These are phyloP conservation scores for Trichoderma asperellum DNA, from an alignment of 2,329 filamentous ascomycete species.

Conservation along the genomic window DNA sequence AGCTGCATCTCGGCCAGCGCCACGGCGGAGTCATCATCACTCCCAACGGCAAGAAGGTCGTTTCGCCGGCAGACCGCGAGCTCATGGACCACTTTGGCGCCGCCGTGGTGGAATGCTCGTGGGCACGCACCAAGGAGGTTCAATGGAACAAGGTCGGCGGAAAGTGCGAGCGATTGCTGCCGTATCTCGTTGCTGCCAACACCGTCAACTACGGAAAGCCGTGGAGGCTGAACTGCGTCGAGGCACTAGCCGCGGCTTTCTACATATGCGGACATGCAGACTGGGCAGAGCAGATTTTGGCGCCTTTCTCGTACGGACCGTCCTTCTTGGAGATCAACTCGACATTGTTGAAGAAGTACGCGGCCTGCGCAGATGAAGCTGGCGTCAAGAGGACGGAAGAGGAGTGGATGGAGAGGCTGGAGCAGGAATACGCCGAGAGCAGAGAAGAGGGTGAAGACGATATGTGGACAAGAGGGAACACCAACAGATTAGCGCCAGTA, in stretches of 20 bases:
- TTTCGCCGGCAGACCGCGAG: constrained; percentile 81
- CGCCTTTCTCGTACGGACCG: constrained; percentile 84
- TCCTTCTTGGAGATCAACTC: constrained; percentile 91
- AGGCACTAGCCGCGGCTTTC: constrained; percentile 90
- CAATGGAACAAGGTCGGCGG: constrained; percentile 91
- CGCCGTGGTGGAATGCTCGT: constrained; percentile 95
- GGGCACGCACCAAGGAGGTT: constrained; percentile 90
- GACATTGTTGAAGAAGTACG: constrained; percentile 80
- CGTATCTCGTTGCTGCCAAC: constrained; percentile 95
- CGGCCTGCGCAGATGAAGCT: constrained; percentile 78
- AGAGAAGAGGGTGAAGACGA: constrained; percentile 72
- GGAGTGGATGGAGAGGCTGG: constrained; percentile 86
- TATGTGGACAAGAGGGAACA: constrained; percentile 89
- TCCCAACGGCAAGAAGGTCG: constrained; percentile 84
- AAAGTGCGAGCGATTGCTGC: constrained; percentile 86
- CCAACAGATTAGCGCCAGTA: constrained; percentile 66
- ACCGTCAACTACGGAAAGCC: constrained; percentile 96
- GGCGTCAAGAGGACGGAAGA: constrained; percentile 83
- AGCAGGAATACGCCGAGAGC: constrained; percentile 84
- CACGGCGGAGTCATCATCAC: constrained; percentile 92
- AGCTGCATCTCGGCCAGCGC: constrained; percentile 88
- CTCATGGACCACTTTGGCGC: constrained; percentile 87
- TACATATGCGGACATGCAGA: constrained; percentile 89
- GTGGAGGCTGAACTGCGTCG: constrained; percentile 93
- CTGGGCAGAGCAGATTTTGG: constrained; percentile 84